Evolutionary conservation across 345 rosid genomes (phyloP).

Genomic region (Salix exigua): DNA sequence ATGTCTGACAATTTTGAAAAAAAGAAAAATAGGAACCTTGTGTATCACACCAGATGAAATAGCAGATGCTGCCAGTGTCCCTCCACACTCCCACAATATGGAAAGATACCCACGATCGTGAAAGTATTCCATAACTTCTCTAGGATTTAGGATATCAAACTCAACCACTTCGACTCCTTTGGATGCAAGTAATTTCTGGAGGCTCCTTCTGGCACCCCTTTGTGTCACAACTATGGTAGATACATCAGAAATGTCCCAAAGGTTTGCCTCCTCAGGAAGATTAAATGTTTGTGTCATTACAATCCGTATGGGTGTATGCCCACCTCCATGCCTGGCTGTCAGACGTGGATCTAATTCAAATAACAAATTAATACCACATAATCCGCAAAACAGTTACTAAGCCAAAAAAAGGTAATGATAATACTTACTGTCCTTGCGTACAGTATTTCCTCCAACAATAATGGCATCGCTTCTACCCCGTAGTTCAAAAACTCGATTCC

Average conservation of each 20-base stretch:
- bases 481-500: conserved; percentile 72
- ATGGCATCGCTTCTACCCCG: conserved; percentile 88
- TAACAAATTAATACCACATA: neutral
- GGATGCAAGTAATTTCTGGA: conserved; percentile 73
- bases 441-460: conserved; percentile 89
- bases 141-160: conserved; percentile 84
- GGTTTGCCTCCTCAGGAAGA: conserved; percentile 85
- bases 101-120: conserved; percentile 87
- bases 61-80: conserved; percentile 87
- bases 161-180: conserved; percentile 96
- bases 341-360: conserved; percentile 65
- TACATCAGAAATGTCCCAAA: conserved; percentile 83
- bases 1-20: too few species aligned
- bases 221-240: conserved; percentile 84
- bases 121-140: conserved; percentile 94
- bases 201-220: conserved; percentile 85
- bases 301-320: conserved; percentile 76
- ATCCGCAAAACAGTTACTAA: neutral
- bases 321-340: conserved; percentile 89
- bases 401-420: neutral
- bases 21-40: conserved; percentile 45
- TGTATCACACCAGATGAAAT: conserved; percentile 84
- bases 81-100: conserved; percentile 97
- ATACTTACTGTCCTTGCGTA: conserved; percentile 73
- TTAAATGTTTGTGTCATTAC: conserved; percentile 77